Evolutionary conservation across 2,329 filamentous ascomycete genomes (phyloP), one percentile per base, ranked within the genome.

Genomic region (Verticillium isaacii): DNA sequence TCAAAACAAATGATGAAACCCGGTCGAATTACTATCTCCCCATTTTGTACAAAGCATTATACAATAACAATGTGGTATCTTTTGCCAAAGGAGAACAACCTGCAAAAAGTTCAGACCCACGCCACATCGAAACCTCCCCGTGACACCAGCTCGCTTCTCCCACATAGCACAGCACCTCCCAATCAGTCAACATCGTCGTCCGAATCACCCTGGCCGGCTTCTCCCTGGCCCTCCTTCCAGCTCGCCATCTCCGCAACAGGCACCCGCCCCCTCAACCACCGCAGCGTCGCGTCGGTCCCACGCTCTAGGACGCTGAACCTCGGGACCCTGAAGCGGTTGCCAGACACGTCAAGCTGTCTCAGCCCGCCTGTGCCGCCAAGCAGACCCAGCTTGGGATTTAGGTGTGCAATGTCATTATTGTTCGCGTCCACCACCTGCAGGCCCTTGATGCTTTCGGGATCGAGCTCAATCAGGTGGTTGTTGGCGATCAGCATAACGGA

Each of bases 301-400:
- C 92, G 90, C 63, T 94, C 90, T 57, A 98, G 77, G 7, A 97
- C 84, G 65, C 90, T 90, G 78, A 90, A 93, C 61, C 91, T 86
- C 0, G 94, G 94, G 36, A 97, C 92, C 36, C 92, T 84, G 76
- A 98, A 98, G 36, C 88, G 83, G 72, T 98, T 98, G 0, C 93
- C 93, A 32, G 85, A 85, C 4, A 97, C 89, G 57, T 96, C 89
- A 11, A 97, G 78, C 60, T 84, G 74, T 81, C 90, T 78, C 77
- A 86, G 65, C 68, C 87, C 77, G 2, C 81, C 80, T 5, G 73
- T 80, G 1, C 88, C 89, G 29, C 89, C 88, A 0, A 96, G 80
- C 14, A 96, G 78, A 0, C 94, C 94, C 12, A 98, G 82, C 8
- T 89, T 86, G 0, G 93, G 90, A 63, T 95, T 91, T 15, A 98